These are phyloP conservation scores for Beauveria brongniartii DNA, from an alignment of 2,329 filamentous ascomycete genomes.

Conservation along the genomic window DNA sequence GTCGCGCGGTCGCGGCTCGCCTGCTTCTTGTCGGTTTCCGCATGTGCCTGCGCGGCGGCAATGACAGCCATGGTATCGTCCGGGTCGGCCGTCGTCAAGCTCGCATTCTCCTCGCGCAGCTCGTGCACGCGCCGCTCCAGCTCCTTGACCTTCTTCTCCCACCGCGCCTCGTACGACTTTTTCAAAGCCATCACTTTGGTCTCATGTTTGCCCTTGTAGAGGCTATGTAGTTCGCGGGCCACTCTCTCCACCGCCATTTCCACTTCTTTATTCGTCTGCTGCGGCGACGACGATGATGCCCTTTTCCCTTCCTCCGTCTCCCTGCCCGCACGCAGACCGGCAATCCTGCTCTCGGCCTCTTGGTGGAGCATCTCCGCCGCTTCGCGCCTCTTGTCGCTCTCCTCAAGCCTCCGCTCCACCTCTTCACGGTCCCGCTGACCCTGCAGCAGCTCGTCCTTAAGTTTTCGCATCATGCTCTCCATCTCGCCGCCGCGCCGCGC, in stretches of 20 bases:
- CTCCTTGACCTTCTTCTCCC: conserved; percentile 80
- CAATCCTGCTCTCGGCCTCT: conserved; percentile 68
- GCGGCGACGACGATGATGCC: not conserved
- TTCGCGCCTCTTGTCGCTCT: conserved; percentile 65
- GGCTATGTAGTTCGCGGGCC: conserved; percentile 80
- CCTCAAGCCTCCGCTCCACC: conserved; percentile 65
- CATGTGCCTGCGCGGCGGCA: conserved; percentile 15
- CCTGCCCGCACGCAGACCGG: conserved; percentile 60
- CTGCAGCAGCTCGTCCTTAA: conserved; percentile 72
- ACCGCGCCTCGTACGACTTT: conserved; percentile 74
- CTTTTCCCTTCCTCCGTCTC: conserved; percentile 24
- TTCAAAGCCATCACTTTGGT: conserved; percentile 88
- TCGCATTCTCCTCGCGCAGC: conserved; percentile 66
- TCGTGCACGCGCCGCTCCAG: conserved; percentile 65
- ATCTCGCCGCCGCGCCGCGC: conserved; percentile 80
- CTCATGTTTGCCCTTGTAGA: conserved; percentile 97
- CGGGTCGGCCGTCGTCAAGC: conserved; percentile 51
- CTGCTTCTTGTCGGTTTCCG: conserved; percentile 44
- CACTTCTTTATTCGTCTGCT: conserved; percentile 49
- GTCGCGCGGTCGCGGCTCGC: conserved; percentile 60
- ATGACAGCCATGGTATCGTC: conserved; percentile 33
- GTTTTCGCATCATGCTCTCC: conserved; percentile 69
- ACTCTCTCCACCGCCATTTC: conserved; percentile 84
- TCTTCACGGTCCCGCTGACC: conserved; percentile 76
- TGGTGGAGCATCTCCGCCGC: conserved; percentile 68